These are phyloP conservation scores for Tilletia walkeri DNA, from an alignment of 1,284 basidiomycete genomes.

Conservation along the genomic window DNA sequence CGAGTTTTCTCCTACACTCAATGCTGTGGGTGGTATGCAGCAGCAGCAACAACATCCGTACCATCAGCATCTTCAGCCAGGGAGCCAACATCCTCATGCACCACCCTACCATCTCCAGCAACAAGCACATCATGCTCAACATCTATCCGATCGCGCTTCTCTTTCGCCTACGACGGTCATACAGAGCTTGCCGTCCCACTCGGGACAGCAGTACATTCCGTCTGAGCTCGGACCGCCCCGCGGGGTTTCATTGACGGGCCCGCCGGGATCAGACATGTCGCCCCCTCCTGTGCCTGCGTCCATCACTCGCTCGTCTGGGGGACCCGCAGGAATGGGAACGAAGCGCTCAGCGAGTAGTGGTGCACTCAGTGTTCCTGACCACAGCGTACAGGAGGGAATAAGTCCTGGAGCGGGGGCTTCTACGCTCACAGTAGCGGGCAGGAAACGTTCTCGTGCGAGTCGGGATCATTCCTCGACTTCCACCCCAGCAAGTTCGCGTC, in stretches of 20 bases:
- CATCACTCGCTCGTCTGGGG: neutral
- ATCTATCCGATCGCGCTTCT: neutral
- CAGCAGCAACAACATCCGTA: neutral
- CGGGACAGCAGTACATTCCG: neutral
- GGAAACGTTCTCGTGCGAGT: neutral
- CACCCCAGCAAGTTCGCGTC: conserved; percentile 1
- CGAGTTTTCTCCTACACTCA: conserved; percentile 8
- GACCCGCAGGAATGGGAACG: neutral
- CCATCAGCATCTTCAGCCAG: neutral
- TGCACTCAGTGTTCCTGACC: neutral
- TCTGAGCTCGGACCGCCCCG: neutral
- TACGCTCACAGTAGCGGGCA: neutral
- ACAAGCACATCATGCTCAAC: neutral
- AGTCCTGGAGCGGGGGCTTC: neutral
- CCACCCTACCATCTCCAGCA: too few species aligned
- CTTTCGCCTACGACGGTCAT: neutral
- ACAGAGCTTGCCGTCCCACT: neutral
- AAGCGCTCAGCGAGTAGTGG: neutral
- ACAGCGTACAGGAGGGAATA: neutral
- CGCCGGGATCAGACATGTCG: conserved; percentile 1
- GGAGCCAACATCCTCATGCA: neutral
- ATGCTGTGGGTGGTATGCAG: neutral
- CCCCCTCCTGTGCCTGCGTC: conserved; percentile 13
- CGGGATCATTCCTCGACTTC: neutral
- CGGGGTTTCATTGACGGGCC: too few species aligned